Percentiles rank a stretch among this genome's conserved stretches.
Conservation (phyloP, 371 early-diverging fungal genomes). For the Lichtheimia ornata region DNA sequence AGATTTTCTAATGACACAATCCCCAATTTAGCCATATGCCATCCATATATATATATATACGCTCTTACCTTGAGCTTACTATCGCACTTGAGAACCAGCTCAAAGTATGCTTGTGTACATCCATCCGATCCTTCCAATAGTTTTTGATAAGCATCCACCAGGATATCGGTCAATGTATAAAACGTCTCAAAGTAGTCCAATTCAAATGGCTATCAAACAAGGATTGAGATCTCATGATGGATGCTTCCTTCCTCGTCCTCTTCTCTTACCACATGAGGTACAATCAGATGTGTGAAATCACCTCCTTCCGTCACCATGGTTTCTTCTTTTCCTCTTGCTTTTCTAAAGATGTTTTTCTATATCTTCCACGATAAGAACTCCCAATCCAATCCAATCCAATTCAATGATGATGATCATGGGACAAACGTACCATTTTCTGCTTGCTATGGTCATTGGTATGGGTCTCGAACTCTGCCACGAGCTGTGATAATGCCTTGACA, state of each 20-base stretch:
- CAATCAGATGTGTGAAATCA: conserved; percentile 47
- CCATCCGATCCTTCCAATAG: conserved; percentile 39
- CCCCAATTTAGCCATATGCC: too few relatives aligned
- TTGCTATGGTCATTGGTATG: conserved; percentile 52
- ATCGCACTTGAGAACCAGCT: conserved; percentile 61
- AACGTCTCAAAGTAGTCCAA: conserved; percentile 60
- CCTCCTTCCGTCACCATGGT: conserved; percentile 29
- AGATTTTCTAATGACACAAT: conserved; percentile 41
- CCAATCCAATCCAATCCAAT: too few relatives aligned
- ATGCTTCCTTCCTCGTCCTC: conserved; percentile 1
- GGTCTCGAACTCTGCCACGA: conserved; percentile 61
- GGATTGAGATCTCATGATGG: background rate
- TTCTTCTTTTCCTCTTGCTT: conserved; percentile 50
- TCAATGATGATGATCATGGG: background rate
- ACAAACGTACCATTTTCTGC: conserved; percentile 51
- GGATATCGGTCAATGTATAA: conserved; percentile 50
- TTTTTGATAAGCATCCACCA: conserved; percentile 51
- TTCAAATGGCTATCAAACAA: conserved; percentile 52
- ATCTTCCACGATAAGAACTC: background rate
- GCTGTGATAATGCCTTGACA: conserved; percentile 60
- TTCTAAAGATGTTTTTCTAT: conserved; percentile 61
- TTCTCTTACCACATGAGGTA: conserved; percentile 50
- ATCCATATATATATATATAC: background rate
- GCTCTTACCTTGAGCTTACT: conserved; percentile 49
- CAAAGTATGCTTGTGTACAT: conserved; percentile 51